These are phyloP conservation scores for Tetrapisispora nanseiensis DNA, from an alignment of 805 yeast genomes.

Conservation along the genomic window DNA sequence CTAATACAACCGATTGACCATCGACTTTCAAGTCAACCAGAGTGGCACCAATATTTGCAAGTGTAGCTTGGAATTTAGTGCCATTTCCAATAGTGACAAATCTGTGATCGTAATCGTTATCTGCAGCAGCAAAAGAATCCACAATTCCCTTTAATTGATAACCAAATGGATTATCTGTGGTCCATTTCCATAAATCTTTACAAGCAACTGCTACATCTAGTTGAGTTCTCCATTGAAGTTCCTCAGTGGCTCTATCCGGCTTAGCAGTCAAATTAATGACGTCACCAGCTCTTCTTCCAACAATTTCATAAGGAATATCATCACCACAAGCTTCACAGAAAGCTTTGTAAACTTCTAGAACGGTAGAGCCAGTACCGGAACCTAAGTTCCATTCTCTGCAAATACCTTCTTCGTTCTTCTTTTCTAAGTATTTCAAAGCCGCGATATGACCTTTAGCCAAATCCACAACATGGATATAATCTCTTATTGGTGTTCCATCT, in stretches of 20 bases:
- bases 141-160: constrained; percentile 30
- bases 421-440: constrained; percentile 47
- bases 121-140: constrained; percentile 14
- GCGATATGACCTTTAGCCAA: constrained; percentile 70
- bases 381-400: constrained; percentile 79
- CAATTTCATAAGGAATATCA: constrained; percentile 54
- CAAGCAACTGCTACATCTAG: constrained; percentile 54
- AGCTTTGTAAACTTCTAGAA: constrained; percentile 56
- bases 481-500: constrained; percentile 77
- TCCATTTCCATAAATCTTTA: constrained; percentile 70
- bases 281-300: constrained; percentile 64
- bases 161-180: constrained; percentile 57
- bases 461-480: constrained; percentile 73
- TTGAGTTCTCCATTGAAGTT: constrained; percentile 55
- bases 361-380: constrained; percentile 73
- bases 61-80: constrained; percentile 30
- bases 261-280: constrained; percentile 67
- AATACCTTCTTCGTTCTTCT: constrained; percentile 34
- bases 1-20: constrained; percentile 33
- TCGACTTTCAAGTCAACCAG: constrained; percentile 35
- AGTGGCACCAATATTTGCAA: constrained; percentile 44
- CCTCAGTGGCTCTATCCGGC: constrained; percentile 54
- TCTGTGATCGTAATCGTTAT: constrained; percentile 21
- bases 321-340: constrained; percentile 58
- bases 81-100: constrained; percentile 25